These are phyloP conservation scores for Viola odorata DNA, from an alignment of 345 rosid species.

Conservation along the genomic window DNA sequence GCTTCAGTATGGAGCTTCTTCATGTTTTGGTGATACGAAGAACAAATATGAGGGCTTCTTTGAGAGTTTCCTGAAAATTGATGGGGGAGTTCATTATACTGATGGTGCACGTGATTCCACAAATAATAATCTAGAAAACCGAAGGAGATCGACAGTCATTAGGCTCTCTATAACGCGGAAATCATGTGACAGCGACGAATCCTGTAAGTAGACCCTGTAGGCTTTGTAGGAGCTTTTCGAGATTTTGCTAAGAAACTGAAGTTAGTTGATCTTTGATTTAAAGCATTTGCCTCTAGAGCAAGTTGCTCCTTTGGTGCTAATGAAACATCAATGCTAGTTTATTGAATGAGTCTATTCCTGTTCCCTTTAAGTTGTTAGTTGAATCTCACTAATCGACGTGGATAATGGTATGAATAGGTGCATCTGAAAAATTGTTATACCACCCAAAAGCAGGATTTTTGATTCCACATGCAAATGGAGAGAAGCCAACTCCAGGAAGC, in stretches of 20 bases:
- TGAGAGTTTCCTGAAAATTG: slow-evolving; percentile 55
- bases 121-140: slow-evolving; percentile 39
- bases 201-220: slow-evolving; percentile 28
- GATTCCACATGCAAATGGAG: slow-evolving; percentile 43
- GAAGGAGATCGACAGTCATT: slow-evolving; percentile 48
- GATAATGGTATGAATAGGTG: slow-evolving; percentile 26
- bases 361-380: background rate
- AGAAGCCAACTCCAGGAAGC: slow-evolving; percentile 47
- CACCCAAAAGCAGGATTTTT: slow-evolving; percentile 60
- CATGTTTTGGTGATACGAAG: slow-evolving; percentile 38
- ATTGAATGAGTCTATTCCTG: background rate
- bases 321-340: background rate
- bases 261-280: no score
- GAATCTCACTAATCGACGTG: background rate
- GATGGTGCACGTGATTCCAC: slow-evolving; percentile 23
- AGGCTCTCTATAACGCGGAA: slow-evolving; percentile 56
- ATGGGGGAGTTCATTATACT: slow-evolving; percentile 27
- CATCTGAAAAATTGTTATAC: slow-evolving; percentile 46
- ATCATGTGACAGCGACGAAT: slow-evolving; percentile 56
- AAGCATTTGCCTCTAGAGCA: background rate
- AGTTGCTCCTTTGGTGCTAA: background rate
- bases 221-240: background rate
- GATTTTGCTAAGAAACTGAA: background rate
- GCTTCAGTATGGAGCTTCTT: slow-evolving; percentile 47
- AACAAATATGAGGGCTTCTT: slow-evolving; percentile 48